Evolutionary conservation across 2,329 filamentous ascomycete genomes (phyloP).

Genomic region (Graphium sp.): DNA sequence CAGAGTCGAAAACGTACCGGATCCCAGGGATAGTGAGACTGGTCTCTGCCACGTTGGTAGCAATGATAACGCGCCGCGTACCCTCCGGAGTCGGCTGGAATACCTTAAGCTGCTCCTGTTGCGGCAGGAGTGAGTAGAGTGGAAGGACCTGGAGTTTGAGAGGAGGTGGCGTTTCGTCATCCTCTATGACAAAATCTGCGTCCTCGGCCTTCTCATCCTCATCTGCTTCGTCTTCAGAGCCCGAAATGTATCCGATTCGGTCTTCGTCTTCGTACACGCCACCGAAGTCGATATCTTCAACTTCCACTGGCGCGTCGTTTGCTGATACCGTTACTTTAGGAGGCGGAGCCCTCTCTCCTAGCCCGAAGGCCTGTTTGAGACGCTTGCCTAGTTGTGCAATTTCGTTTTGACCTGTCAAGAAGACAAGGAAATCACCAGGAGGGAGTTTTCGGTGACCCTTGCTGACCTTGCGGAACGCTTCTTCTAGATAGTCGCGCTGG

Average conservation of each 20-base stretch:
- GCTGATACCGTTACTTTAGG: slow-evolving; percentile 61
- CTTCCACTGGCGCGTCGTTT: slow-evolving; percentile 62
- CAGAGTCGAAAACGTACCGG: slow-evolving; percentile 89
- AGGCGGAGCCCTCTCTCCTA: slow-evolving; percentile 35
- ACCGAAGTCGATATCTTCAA: slow-evolving; percentile 76
- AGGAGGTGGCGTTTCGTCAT: slow-evolving; percentile 40
- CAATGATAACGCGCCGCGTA: slow-evolving; percentile 71
- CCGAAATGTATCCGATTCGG: slow-evolving; percentile 4
- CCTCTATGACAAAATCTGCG: slow-evolving; percentile 52
- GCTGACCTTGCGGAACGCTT: slow-evolving; percentile 74
- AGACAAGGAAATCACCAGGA: slow-evolving; percentile 80
- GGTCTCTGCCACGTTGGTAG: slow-evolving; percentile 94
- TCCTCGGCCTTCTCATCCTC: slow-evolving; percentile 40
- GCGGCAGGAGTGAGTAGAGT: slow-evolving; percentile 82
- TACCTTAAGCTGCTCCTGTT: slow-evolving; percentile 76
- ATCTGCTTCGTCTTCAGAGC: slow-evolving; percentile 26
- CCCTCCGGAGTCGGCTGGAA: slow-evolving; percentile 76
- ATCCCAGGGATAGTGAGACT: slow-evolving; percentile 93
- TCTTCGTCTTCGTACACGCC: slow-evolving; percentile 37
- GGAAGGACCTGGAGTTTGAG: slow-evolving; percentile 78
- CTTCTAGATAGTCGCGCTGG: slow-evolving; percentile 74
- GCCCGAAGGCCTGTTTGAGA: slow-evolving; percentile 50
- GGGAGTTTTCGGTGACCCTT: slow-evolving; percentile 82
- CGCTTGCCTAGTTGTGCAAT: slow-evolving; percentile 71
- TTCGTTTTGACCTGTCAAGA: slow-evolving; percentile 86